phyloP scores from a whole-genome alignment of 352 stramenopile species.

The Phytophthora sp. region DNA sequence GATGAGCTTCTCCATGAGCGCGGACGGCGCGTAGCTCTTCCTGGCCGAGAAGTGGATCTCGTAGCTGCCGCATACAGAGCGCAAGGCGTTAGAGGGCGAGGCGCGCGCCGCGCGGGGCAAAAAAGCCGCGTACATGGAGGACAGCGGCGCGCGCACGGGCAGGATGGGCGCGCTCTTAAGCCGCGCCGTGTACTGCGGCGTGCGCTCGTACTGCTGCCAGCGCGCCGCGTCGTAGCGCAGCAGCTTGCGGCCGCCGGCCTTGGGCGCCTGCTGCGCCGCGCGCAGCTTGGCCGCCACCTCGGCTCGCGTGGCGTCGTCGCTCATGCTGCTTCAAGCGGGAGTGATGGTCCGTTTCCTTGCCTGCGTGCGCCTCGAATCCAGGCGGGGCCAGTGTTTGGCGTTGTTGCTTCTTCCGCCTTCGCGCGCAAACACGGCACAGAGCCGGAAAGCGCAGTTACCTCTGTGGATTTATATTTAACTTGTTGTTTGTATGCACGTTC shows the following conservation, averaged over 20 bases:
- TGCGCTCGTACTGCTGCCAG: slow-evolving; percentile 71
- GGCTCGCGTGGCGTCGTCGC: slow-evolving; percentile 32
- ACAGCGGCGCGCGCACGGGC: slow-evolving; percentile 82
- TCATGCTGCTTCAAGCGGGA: slow-evolving; percentile 30
- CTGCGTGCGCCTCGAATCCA: slow-evolving; percentile 10
- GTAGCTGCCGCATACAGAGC: slow-evolving; percentile 48
- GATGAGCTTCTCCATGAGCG: slow-evolving; percentile 87
- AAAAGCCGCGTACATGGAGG: slow-evolving; percentile 61
- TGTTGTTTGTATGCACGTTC: no score
- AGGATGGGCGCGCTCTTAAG: slow-evolving; percentile 65
- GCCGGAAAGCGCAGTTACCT: slow-evolving; percentile 11
- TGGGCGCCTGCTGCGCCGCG: slow-evolving; percentile 23
- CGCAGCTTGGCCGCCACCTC: slow-evolving; percentile 53
- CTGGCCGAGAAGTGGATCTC: slow-evolving; percentile 80
- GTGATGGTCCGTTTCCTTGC: slow-evolving; percentile 31
- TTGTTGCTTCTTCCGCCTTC: slow-evolving; percentile 2
- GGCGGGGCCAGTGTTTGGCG: no score
- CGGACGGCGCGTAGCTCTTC: slow-evolving; percentile 66
- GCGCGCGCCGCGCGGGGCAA: not conserved
- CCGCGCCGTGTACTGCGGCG: slow-evolving; percentile 54
- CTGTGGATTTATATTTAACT: no score
- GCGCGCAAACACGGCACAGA: slow-evolving; percentile 9
- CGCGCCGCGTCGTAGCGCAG: slow-evolving; percentile 67
- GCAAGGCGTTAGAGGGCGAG: slow-evolving; percentile 2
- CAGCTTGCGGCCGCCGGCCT: slow-evolving; percentile 54